Evolutionary conservation across 2,329 filamentous ascomycete species (phyloP), one percentile per base, ranked within the genome.

Genomic region (Stagonosporopsis vannaccii): DNA sequence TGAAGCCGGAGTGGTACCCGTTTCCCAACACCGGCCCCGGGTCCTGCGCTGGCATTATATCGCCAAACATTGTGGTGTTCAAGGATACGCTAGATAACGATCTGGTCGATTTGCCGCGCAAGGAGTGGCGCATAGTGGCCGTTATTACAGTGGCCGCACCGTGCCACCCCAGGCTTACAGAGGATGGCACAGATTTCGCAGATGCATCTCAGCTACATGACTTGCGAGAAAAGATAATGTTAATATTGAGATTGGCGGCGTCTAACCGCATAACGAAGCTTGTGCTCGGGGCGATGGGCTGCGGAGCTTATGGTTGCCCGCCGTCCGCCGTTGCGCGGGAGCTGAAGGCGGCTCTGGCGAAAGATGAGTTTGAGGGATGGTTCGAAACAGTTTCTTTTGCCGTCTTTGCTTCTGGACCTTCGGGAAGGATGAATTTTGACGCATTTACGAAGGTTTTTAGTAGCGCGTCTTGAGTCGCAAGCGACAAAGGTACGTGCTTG

Each of bases 261-360:
- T 12, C 2, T 6, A 55, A 66, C 15, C 46, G 62, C 0, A 54
- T 66, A 4, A 67, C 52, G 11, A 67, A 33, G 25, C 30, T 69
- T 28, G 65, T 69, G 22, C 50, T 69, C 1, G 66, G 66, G 0
- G 65, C 65, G 1, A 69, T 69, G 62, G 65, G 66, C 2, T 69
- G 66, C 43, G 66, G 65, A 2, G 63, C 66, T 15, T 69, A 66
- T 47, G 33, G 53, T 6, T 69, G 63, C 42, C 66, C 63, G n/a
- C 60, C 63, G 6, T 36, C 17, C 17, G 52, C 37, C 9, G 63
- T 68, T 11, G 63, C 66, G 4, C 28, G 41, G 41, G 60, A 66
- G 50, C 62, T 69, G 63, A 69, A 62, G 43, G 39, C 2, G 2
- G 56, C 41, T 1, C 35, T 69, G 28, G 57, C 56, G 12, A 45